These are phyloP conservation scores for Apiospora pterosperma DNA, from an alignment of 2,329 filamentous ascomycete species.

Conservation along the genomic window DNA sequence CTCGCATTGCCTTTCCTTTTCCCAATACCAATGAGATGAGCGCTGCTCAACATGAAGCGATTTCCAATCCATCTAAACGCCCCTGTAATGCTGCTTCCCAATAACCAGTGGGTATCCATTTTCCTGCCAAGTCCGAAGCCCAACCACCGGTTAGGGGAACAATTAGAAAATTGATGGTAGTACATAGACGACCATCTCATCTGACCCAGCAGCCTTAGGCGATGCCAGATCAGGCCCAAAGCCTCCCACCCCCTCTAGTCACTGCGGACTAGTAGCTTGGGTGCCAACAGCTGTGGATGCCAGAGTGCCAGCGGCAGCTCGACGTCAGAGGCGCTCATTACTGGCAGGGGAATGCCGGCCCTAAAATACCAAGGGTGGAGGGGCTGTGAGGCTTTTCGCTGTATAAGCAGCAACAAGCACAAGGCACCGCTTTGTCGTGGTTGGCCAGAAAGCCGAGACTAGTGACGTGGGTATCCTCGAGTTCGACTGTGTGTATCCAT, in stretches of 20 bases:
- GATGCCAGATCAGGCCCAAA: background rate
- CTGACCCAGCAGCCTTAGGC: background rate
- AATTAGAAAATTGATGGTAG: background rate
- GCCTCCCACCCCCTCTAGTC: background rate
- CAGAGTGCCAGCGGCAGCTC: background rate
- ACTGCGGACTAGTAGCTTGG: background rate
- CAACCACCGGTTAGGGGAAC: background rate
- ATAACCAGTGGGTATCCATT: background rate
- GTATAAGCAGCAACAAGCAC: too few relatives aligned
- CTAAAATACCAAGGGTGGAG: background rate
- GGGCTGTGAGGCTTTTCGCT: background rate
- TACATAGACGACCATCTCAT: background rate
- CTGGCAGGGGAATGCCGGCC: conserved; percentile 1
- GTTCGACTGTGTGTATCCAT: background rate
- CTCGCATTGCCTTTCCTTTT: background rate
- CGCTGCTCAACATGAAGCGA: background rate
- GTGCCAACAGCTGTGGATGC: background rate
- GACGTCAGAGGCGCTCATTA: background rate
- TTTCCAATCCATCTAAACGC: background rate
- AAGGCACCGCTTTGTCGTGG: background rate
- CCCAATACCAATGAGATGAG: background rate
- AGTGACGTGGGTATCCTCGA: background rate
- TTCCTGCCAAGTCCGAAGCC: background rate
- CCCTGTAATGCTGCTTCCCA: background rate
- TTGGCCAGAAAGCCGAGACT: background rate